These are phyloP conservation scores for Xylariales sp. DNA, from an alignment of 2,329 filamentous ascomycete species.

Conservation along the genomic window DNA sequence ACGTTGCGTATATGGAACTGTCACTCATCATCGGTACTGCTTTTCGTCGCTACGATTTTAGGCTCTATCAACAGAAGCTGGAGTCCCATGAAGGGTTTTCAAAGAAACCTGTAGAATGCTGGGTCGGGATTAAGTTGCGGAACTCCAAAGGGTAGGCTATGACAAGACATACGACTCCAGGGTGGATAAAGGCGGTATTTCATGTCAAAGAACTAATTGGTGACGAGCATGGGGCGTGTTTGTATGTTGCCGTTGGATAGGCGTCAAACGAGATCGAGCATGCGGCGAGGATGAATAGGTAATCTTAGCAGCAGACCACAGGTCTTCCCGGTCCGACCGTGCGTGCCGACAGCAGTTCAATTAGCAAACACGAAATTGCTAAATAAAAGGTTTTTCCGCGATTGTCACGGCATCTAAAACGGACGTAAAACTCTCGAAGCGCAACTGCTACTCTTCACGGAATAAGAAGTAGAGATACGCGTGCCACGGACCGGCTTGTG, in stretches of 20 bases:
- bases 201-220: background rate
- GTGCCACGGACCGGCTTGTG: background rate
- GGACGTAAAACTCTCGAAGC: too few relatives aligned
- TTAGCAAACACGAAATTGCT: background rate
- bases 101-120: slow-evolving; percentile 35
- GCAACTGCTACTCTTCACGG: too few relatives aligned
- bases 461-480: too few relatives aligned
- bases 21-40: slow-evolving; percentile 33
- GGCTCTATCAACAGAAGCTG: slow-evolving; percentile 29
- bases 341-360: background rate
- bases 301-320: background rate
- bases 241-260: background rate
- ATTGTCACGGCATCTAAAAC: too few relatives aligned
- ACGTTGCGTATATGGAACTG: slow-evolving; percentile 35
- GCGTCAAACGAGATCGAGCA: background rate
- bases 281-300: background rate
- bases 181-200: background rate
- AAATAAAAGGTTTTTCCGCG: too few relatives aligned
- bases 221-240: background rate
- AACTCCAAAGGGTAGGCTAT: slow-evolving; percentile 12
- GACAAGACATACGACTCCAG: background rate
- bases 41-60: slow-evolving; percentile 34
- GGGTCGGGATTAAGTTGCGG: slow-evolving; percentile 33
- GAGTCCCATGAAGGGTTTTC: slow-evolving; percentile 32
- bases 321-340: too few relatives aligned